Evolutionary conservation across 108 stramenopile genomes (phyloP), one percentile per base, ranked within the genome.

Genomic region (Schizochytrium sp.): DNA sequence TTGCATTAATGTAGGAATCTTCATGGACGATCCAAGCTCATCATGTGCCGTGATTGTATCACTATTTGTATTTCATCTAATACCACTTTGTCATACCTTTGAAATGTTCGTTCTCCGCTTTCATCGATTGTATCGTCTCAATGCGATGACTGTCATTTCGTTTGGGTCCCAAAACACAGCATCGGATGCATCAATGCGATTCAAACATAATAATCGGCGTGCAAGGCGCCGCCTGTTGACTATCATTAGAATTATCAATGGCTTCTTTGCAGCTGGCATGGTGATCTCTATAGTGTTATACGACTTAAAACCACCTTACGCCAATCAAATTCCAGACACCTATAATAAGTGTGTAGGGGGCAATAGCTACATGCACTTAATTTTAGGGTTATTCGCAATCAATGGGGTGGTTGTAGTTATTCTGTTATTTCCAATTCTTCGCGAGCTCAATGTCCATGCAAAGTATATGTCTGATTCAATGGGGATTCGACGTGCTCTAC

Each of bases 21-120:
- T 7, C 64, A 44, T 69, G 12, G 28, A 69, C 64, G 64, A 69
- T 15, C 64, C 28, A 38, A 44, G 40, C 28, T 10, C 64, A 7
- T 69, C 64, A 0, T 69, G 64, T 15, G 10, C 64, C 7, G 8
- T 7, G 10, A 7, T 44, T 15, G 64, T 69, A 7, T 12, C 44
- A 44, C 64, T 69, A 38, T 44, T 69, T 8, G 64, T 69, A 7
- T 38, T 44, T 8, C 64, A 38, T 7, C 64, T 69, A 8, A 7
- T 69, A 44, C 64, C 64, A 44, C 64, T 69, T 8, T 69, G 64
- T 44, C 64, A 69, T 44, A 69, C 40, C 42, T 69, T 69, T 15
- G 64, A 69, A 44, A 15, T 69, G 12, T 69, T 13, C 2, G 8
- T 69, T 7, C 64, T 69, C 28, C 7, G 64, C 42, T 69, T 69